Evolutionary conservation across 768 basidiomycete species (phyloP).

Genomic region (Lactarius psammicola): DNA sequence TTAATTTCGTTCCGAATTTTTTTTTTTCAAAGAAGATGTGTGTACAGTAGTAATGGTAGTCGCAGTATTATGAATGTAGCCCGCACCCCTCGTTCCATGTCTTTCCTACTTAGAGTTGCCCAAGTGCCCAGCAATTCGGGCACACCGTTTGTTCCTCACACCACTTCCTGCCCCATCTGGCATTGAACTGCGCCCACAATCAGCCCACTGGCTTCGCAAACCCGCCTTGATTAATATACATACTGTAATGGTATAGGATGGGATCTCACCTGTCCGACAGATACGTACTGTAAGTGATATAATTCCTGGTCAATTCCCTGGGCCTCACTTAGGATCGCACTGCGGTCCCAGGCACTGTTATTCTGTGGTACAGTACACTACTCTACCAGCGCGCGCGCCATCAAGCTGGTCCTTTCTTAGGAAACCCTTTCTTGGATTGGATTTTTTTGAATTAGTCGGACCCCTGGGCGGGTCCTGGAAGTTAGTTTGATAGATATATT

Average conservation of each 20-base stretch:
- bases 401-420: not conserved
- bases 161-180: not conserved
- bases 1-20: too few species aligned
- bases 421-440: too few species aligned
- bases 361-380: not conserved
- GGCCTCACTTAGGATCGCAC: not conserved
- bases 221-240: not conserved
- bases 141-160: not conserved
- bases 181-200: not conserved
- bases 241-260: not conserved
- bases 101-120: not conserved
- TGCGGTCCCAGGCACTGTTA: not conserved
- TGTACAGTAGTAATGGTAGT: not conserved
- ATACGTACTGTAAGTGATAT: not conserved
- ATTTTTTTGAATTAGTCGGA: not conserved
- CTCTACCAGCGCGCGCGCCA: not conserved
- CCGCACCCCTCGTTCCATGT: not conserved
- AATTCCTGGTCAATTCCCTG: not conserved
- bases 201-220: not conserved
- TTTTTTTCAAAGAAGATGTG: too few species aligned
- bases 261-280: not conserved
- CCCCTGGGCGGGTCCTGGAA: not conserved
- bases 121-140: not conserved
- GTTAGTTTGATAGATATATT: not conserved
- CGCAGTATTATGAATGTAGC: not conserved